Base-by-base conservation (phyloP, 2,329 filamentous ascomycete genomes). In the Exophiala sideris region DNA sequence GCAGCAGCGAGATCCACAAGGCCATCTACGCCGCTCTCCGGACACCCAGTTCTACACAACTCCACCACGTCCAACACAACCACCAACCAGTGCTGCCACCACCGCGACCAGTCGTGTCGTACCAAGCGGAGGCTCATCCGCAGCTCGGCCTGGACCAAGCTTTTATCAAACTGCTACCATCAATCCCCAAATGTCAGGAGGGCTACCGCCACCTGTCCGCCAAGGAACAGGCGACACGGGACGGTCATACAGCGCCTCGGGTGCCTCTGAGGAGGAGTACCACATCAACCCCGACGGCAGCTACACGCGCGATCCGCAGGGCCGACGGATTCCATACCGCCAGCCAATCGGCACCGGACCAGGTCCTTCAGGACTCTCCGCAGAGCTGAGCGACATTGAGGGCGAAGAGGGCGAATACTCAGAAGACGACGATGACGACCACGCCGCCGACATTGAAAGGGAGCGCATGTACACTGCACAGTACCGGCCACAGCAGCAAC, bases 261-360 rank as follows among this genome's bases (percentile, higher is more conserved):
- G 88, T 68, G 78, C 77, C 61, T 80, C 79, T 58, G 86, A 84
- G 64, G 87, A 87, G 69, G 87, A 91, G 70, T 91, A 88, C 70
- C 79, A 81, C 57, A 79, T 83, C 62, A 83, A 87, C 66, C 75
- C 76, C 32, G 73, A 80, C 51, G 84, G 83, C 57, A 78, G 82
- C 61, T 83, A 84, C 62, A 75, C 82, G 52, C 78, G 77, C 50
- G 85, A 88, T 69, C 74, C 76, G 33, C 77, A 80, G 50, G 85
- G 85, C 50, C 79, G 79, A 48, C 82, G 78, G 50, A 80, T 88
- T 68, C 68, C 79, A 11, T 78, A 75, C 53, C 72, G 79, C 55
- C 77, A 73, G 50, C 68, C 70, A 63, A 71, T 77, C 21, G 41
- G 24, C 24, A 29, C 24, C 62, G 66, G n/a, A 10, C 33, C 12